Base-by-base conservation (phyloP, 495 filamentous ascomycete genomes). In the Aspergillus egyptiacus region DNA sequence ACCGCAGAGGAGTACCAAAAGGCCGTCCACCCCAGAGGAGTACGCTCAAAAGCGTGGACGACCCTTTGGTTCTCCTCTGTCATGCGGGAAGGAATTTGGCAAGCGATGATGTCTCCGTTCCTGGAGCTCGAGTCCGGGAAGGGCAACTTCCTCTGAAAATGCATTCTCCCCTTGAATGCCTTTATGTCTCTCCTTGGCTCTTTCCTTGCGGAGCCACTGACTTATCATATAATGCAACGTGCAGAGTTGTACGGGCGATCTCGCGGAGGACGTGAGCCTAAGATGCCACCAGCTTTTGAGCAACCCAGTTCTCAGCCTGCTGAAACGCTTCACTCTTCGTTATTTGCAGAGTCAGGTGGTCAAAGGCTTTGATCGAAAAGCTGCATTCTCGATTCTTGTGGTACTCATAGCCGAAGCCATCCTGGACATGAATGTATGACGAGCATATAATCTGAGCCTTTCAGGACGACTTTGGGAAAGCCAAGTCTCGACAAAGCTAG, bases 181-280 rank as follows among this genome's bases (percentile, higher is more conserved):
- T 23, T 50, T 55, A 22, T 53, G 58, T 25, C 35, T 57, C 62
- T 55, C 65, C 3, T 31, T 36, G n/a, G 14, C 38, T 39, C 50
- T 64, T 11, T 42, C 33, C 48, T 40, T 70, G 14, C 57, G 51
- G 30, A 67, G 32, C 32, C 49, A 51, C 66, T 77, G 51, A 69
- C 56, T 67, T 57, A 81, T 14, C 77, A 27, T 27, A 27, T 27
- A 8, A 27, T 86, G 76, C n/a, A 74, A 68, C 31, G 86, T 87
- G 59, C 81, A 76, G 57, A 86, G 87, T 55, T 86, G 82, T n/a
- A 86, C 83, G 0, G 85, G 74, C 2, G 83, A 83, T 1, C 82
- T 83, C 3, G 85, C 85, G 60, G 87, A 89, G 1, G 81, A 70
- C 2, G 82, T 88, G 43, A 87, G 75, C 1, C 84, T 83, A 6